Base-by-base conservation (phyloP, 805 yeast genomes). In the Yamadazyma phyllophila region DNA sequence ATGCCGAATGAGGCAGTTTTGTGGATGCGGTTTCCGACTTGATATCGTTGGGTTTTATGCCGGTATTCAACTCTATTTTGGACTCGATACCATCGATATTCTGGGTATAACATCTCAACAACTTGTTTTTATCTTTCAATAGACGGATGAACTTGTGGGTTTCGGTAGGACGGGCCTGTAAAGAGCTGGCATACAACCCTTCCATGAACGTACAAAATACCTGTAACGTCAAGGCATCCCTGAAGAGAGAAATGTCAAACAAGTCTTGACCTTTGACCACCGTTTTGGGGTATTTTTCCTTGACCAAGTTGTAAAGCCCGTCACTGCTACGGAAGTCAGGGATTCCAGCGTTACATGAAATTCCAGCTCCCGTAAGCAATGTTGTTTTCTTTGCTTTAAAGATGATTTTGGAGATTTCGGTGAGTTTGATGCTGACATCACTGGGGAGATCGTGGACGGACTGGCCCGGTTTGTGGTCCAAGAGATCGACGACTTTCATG, bases 301-400 rank as follows among this genome's bases (percentile, higher is more conserved):
- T 88, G 27, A 85, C 87, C 65, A 82, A 61, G 48, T 85, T 82
- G 66, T 92, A 91, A 8, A 91, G 74, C 2, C 98, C 98, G 53
- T 85, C 80, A 8, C 82, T 71, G 3, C 96, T 86, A 45, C 98
- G 75, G 62, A 91, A 91, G 61, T 92, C 98, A 3, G 99, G 99
- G 39, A 92, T 94, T 0, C 99, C 98, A 1, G 98, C 97, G 60
- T 87, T 88, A 61, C 97, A 89, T 12, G 97, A 88, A 47, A 92
- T 89, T 0, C 99, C 99, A 2, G 99, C 99, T 7, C 99, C 98
- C 0, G 97, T 90, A 44, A 91, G 70, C 3, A 87, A 74, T 15
- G 85, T 73, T n/a, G 83, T 68, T 55, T 76, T 81, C 44, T 76
- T 78, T 26, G 91, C 73, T 53, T 83, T 72, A 49, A 63, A 63